These are phyloP conservation scores for Kalmusia sp. DNA, from an alignment of 2,329 filamentous ascomycete species.

Conservation along the genomic window DNA sequence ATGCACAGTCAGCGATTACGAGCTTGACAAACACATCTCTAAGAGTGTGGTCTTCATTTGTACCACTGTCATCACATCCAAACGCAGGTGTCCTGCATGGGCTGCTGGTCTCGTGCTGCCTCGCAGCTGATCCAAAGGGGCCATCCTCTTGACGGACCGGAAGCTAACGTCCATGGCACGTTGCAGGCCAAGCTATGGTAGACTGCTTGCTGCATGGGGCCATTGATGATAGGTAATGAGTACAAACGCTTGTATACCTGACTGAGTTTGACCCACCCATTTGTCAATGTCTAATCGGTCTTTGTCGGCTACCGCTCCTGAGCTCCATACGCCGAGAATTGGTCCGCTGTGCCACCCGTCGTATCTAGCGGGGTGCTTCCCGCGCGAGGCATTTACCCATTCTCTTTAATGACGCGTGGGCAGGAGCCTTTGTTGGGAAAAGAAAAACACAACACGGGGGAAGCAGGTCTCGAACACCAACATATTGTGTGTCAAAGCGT, in stretches of 20 bases:
- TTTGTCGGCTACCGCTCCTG: not conserved
- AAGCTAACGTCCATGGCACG: too few relatives aligned
- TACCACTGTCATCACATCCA: too few relatives aligned
- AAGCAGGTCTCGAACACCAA: too few relatives aligned
- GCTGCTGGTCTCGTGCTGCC: too few relatives aligned
- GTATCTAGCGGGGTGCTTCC: not conserved
- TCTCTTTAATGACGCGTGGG: not conserved
- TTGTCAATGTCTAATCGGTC: too few relatives aligned
- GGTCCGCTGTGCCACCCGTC: not conserved
- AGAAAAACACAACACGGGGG: too few relatives aligned
- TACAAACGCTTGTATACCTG: not conserved
- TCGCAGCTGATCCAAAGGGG: too few relatives aligned
- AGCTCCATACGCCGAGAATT: not conserved
- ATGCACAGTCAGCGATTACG: constrained; percentile 38
- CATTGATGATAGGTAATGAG: constrained; percentile 4
- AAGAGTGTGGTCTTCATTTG: not conserved
- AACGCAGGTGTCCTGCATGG: too few relatives aligned
- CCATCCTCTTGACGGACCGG: too few relatives aligned
- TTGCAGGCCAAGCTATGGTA: too few relatives aligned
- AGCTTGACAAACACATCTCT: constrained; percentile 26
- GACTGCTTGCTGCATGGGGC: too few relatives aligned
- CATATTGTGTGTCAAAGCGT: not conserved
- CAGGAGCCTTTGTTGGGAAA: not conserved
- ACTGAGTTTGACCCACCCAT: too few relatives aligned
- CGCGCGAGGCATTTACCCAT: not conserved